Evolutionary conservation across 208 protist species (phyloP).

Genomic region (Wallacemonas sp.): DNA sequence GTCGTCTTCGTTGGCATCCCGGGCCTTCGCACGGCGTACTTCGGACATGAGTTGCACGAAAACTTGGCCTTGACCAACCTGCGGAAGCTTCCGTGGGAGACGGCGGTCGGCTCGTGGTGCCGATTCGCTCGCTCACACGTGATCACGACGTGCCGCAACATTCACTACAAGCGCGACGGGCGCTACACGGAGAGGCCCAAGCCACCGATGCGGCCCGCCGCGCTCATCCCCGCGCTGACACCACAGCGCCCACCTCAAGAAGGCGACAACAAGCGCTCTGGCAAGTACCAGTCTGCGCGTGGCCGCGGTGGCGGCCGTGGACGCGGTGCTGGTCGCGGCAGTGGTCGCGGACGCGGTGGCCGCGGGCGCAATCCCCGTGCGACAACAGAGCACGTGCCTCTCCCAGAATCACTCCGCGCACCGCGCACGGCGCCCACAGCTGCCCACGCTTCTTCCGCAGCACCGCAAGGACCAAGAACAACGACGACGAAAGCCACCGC

Average conservation of each 20-base stretch:
- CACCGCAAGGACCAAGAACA: neutral
- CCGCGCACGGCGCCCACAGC: neutral
- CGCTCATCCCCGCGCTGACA: slow-evolving; percentile 54
- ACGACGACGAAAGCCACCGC: neutral
- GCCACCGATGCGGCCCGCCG: slow-evolving; percentile 37
- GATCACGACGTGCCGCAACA: slow-evolving; percentile 60
- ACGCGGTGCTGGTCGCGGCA: slow-evolving; percentile 20
- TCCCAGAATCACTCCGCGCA: neutral
- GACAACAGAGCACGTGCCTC: neutral
- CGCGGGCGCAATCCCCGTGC: slow-evolving; percentile 1
- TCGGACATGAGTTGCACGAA: slow-evolving; percentile 58
- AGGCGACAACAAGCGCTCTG: slow-evolving; percentile 7
- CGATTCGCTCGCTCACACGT: slow-evolving; percentile 49
- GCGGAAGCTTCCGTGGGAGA: slow-evolving; percentile 32
- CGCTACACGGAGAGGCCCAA: slow-evolving; percentile 60
- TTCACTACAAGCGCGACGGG: slow-evolving; percentile 64
- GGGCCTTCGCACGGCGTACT: slow-evolving; percentile 66
- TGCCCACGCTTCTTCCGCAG: too few relatives aligned
- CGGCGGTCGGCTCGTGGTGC: slow-evolving; percentile 73
- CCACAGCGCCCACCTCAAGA: slow-evolving; percentile 34
- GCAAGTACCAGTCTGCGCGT: neutral
- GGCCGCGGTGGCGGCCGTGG: slow-evolving; percentile 13
- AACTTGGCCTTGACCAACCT: slow-evolving; percentile 59
- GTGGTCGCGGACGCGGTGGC: slow-evolving; percentile 19
- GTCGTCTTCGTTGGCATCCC: slow-evolving; percentile 68